A percentile compares a stretch with the other conserved stretches of the same genome.
These are phyloP conservation scores for Borealophlyctis nickersoniae DNA, from an alignment of 192 early-diverging fungal genomes.

Conservation along the genomic window DNA sequence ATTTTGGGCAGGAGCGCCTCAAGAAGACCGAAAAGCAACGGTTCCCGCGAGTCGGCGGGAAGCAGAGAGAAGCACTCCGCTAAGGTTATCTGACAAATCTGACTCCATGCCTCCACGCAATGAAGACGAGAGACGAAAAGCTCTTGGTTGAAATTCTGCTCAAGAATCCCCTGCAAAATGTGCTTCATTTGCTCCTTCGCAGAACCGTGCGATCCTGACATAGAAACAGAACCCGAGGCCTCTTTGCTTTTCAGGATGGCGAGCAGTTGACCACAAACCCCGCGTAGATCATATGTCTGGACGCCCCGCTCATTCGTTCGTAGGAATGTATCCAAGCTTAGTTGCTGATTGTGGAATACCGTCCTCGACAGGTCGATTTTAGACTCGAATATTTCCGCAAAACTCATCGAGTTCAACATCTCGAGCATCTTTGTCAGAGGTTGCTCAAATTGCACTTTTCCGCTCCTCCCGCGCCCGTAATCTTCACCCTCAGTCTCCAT, in stretches of 20 bases:
- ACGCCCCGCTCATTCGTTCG: constrained; percentile 28
- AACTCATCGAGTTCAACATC: constrained; percentile 68
- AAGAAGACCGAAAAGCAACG: constrained; percentile 66
- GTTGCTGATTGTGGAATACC: not conserved
- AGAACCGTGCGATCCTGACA: constrained; percentile 27
- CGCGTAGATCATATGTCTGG: constrained; percentile 66
- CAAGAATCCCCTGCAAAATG: constrained; percentile 66
- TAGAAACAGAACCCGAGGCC: not conserved
- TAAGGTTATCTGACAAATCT: constrained; percentile 72
- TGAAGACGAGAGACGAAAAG: constrained; percentile 64
- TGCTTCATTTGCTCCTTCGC: constrained; percentile 46
- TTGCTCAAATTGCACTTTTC: constrained; percentile 44
- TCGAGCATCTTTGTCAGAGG: constrained; percentile 73
- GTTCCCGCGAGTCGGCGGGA: constrained; percentile 58
- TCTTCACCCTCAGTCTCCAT: constrained; percentile 4
- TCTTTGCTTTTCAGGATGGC: constrained; percentile 13
- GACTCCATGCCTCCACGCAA: constrained; percentile 76
- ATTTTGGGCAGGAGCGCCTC: constrained; percentile 62
- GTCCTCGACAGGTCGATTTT: not conserved
- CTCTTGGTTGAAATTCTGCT: constrained; percentile 71
- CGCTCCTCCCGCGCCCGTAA: constrained; percentile 1
- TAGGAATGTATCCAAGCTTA: constrained; percentile 6
- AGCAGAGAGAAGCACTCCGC: constrained; percentile 63
- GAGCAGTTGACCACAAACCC: constrained; percentile 57
- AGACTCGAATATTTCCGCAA: constrained; percentile 20